Evolutionary conservation across 2,329 filamentous ascomycete species (phyloP).

Genomic region (Diplodia sapinea): DNA sequence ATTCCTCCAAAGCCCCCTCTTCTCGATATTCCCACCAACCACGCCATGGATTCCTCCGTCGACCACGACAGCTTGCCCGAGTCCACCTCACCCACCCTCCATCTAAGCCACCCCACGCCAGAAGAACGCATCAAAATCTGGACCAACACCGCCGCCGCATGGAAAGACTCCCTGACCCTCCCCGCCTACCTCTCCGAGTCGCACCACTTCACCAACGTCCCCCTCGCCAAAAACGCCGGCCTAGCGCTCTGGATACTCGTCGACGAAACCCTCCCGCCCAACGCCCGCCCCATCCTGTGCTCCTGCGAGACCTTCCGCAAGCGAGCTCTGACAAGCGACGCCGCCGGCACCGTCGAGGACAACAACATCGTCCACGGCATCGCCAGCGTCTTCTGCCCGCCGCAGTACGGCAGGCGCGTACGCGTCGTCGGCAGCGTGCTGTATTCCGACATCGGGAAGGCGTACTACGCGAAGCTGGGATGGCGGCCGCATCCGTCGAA

Average conservation of each 20-base stretch:
- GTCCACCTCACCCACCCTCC: conserved; percentile 39
- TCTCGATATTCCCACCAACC: neutral
- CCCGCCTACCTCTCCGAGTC: conserved; percentile 67
- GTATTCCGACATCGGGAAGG: conserved; percentile 84
- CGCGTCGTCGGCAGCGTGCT: conserved; percentile 69
- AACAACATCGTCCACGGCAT: conserved; percentile 71
- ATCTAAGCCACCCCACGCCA: conserved; percentile 63
- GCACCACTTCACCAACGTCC: conserved; percentile 61
- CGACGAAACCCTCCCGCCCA: conserved; percentile 45
- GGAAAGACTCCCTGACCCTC: conserved; percentile 63
- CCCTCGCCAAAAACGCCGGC: conserved; percentile 61
- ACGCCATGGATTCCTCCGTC: neutral
- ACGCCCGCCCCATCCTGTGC: conserved; percentile 54
- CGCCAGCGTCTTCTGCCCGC: conserved; percentile 77
- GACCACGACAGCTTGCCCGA: neutral
- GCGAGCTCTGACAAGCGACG: conserved; percentile 50
- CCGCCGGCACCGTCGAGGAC: conserved; percentile 61
- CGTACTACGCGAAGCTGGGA: conserved; percentile 77
- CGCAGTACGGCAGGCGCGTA: conserved; percentile 51
- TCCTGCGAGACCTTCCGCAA: conserved; percentile 65
- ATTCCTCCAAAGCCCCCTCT: too few species aligned
- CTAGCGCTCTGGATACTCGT: conserved; percentile 64
- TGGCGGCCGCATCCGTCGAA: conserved; percentile 60
- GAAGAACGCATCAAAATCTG: conserved; percentile 63
- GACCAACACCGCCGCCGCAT: conserved; percentile 61